Base-by-base conservation (phyloP, 768 basidiomycete genomes). In the Boletus rubescentipes region DNA sequence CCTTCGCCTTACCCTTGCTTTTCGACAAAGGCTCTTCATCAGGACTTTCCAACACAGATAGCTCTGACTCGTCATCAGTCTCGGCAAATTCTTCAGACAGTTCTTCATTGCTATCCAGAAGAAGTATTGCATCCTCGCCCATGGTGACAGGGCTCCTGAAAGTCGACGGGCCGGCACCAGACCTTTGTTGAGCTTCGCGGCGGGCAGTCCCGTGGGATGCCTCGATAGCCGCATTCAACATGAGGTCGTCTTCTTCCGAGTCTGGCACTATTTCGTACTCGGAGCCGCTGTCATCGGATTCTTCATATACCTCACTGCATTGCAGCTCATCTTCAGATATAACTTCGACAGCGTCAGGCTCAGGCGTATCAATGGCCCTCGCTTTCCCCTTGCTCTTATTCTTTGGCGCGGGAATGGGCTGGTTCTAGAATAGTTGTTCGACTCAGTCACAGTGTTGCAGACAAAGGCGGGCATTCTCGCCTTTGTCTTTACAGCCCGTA, bases 181-280 rank as follows among this genome's bases (percentile, higher is more conserved):
- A 65, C 57, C 62, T 68, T 65, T 65, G 46, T 53, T 64, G 52
- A 61, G 56, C 52, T 60, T 68, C 56, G 30, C 53, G 59, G 7
- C 65, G 67, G 23, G 68, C 70, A 52, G 65, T 70, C 53, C 75
- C 72, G 49, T 82, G 65, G 20, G 89, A 91, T 54, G 74, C 61
- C 51, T 75, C 70, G 37, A 87, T 75, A 29, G 85, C 88, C 21
- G 75, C 77, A 39, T 75, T 70, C 15, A 91, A 36, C 83, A 88
- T 79, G 20, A 82, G 51, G 0, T 54, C 60, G 16, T 74, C 72
- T 32, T 64, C 60, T 32, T 77, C 73, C 39, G 75, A 75, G 23
- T 75, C 74, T 18, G 70, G 47, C 3, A 60, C 66, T 14, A 70
- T 66, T 38, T 79, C 72, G 58, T 85, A 88, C 51, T 86, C 86